These are phyloP conservation scores for Polygonum maritimum DNA, from an alignment of 148 eudicot genomes.

Conservation along the genomic window DNA sequence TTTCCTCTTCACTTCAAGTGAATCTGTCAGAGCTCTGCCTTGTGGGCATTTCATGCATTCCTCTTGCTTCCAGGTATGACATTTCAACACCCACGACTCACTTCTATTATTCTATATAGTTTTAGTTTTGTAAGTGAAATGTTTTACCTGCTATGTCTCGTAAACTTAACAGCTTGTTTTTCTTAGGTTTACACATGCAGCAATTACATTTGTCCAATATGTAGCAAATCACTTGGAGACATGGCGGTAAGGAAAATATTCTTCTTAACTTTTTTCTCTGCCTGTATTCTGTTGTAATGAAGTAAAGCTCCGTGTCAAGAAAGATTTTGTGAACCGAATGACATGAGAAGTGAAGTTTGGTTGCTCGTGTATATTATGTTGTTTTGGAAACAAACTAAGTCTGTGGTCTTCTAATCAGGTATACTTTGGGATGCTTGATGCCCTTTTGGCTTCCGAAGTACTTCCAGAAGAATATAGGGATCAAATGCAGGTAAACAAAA, in stretches of 20 bases:
- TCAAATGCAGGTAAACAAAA: conserved; percentile 58
- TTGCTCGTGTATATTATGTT: not conserved
- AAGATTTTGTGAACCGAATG: not conserved
- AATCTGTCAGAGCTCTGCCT: conserved; percentile 70
- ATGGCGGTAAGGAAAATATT: conserved; percentile 64
- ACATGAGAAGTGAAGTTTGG: not conserved
- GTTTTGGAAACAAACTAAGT: not conserved
- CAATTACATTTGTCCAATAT: conserved; percentile 79
- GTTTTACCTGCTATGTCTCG: not conserved
- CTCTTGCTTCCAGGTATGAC: conserved; percentile 82
- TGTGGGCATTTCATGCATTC: conserved; percentile 98
- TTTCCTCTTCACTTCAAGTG: conserved; percentile 83
- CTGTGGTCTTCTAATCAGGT: conserved; percentile 35
- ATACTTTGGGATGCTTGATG: conserved; percentile 94
- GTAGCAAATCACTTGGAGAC: conserved; percentile 93
- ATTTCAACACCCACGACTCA: not conserved
- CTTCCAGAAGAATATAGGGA: conserved; percentile 88
- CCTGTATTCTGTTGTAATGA: not conserved
- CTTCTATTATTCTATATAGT: not conserved
- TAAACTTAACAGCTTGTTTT: conserved; percentile 3
- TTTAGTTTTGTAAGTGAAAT: not conserved
- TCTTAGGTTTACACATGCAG: conserved; percentile 77
- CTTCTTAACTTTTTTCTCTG: not conserved
- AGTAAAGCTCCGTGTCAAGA: not conserved
- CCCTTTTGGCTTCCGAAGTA: conserved; percentile 83